phyloP scores from a whole-genome alignment of 805 yeast genomes.

The Wickerhamiella qilinensis region DNA sequence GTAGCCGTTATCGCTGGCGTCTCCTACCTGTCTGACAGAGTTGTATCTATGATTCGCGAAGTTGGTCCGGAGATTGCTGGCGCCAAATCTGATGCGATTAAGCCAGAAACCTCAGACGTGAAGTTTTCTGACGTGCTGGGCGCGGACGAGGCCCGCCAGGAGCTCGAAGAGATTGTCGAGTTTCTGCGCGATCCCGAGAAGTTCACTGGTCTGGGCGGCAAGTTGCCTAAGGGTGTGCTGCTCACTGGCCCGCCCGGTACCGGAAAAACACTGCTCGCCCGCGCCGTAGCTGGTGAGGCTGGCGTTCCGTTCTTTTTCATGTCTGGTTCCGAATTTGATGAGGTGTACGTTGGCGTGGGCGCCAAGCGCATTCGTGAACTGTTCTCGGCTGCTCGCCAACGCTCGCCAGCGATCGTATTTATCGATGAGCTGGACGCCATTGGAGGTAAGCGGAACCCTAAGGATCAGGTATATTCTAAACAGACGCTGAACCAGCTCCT shows the following conservation, averaged over 20 bases:
- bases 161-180: conserved; percentile 94
- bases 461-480: conserved; percentile 95
- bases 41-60: conserved; percentile 22
- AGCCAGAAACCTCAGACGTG: conserved; percentile 75
- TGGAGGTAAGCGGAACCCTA: conserved; percentile 95
- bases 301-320: conserved; percentile 97
- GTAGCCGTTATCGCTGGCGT: conserved; percentile 58
- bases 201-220: conserved; percentile 94
- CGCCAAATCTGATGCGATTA: conserved; percentile 57
- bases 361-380: conserved; percentile 94
- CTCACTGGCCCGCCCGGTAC: conserved; percentile 99
- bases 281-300: conserved; percentile 98
- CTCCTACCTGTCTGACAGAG: conserved; percentile 65
- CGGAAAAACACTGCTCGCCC: conserved; percentile 89
- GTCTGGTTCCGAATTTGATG: conserved; percentile 98
- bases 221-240: conserved; percentile 90
- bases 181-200: conserved; percentile 91
- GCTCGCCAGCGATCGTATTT: conserved; percentile 92
- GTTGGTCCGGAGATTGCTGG: conserved; percentile 24
- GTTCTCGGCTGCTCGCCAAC: conserved; percentile 80
- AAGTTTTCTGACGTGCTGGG: conserved; percentile 90
- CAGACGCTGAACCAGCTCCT: conserved; percentile 91
- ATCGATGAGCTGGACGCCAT: conserved; percentile 97
- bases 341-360: conserved; percentile 96
- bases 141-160: conserved; percentile 96